Base-by-base conservation (phyloP, 2,329 filamentous ascomycete species). In the Chaetomium olivaceum region DNA sequence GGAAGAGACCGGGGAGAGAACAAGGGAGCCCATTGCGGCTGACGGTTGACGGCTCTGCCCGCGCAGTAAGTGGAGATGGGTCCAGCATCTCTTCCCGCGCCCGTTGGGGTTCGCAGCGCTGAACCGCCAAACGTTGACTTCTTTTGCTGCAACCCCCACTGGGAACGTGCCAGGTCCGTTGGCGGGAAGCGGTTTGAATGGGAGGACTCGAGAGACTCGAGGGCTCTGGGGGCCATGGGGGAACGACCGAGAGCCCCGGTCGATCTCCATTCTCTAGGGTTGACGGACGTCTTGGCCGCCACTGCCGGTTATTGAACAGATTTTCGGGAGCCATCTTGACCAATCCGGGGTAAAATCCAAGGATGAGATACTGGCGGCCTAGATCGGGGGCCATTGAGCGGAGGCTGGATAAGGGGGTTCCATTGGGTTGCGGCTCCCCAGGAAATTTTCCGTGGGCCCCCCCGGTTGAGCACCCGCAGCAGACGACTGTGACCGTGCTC, bases 361-460 rank as follows among this genome's bases (percentile, higher is more conserved):
- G 61, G 61, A 25, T 58, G 56, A 61, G 11, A 33, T 36, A 33
- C 39, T 63, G 57, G 43, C 51, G 23, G 55, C 39, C 51, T 3
- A 46, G 39, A 60, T 56, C 31, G 57, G 33, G 8, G 29, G 31
- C 27, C 27, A 29, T 46, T 50, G 55, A n/a, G 43, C 29, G 31
- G 14, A 39, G 29, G 16, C 16, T 21, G 29, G 21, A 31, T 29
- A 23, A 51, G 46, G 46, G 55, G 33, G 48, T 19, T 16, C 36
- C 52, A 59, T 58, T 67, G 65, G 65, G 43, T 59, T 66, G 61
- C 43, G 61, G 58, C 61, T 61, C 58, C 31, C 27, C 14, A 23
- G 16, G 27, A 60, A 31, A 39, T 27, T 39, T 48, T 56, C 56
- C 48, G 43, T 27, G 50, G 25, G 23, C 3, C 19, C 3, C 19